Evolutionary conservation across 352 stramenopile genomes (phyloP).

Genomic region (Phytopythium kandeliae): DNA sequence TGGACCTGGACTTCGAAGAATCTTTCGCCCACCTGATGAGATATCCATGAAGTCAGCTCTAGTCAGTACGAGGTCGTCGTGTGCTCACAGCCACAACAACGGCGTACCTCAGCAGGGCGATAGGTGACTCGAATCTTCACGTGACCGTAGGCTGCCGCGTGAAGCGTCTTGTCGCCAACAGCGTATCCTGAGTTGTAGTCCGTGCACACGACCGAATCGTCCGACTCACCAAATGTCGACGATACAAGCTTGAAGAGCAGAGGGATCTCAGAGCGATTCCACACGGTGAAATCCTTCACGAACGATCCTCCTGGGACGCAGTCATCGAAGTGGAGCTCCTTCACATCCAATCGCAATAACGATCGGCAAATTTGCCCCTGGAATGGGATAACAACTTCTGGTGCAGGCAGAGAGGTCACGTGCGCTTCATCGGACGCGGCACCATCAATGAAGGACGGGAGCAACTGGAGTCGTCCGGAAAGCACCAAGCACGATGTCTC

Average conservation of each 20-base stretch:
- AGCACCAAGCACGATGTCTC: constrained; percentile 81
- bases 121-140: constrained; percentile 85
- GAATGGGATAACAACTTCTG: constrained; percentile 70
- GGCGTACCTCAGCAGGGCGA: constrained; percentile 66
- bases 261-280: constrained; percentile 87
- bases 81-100: constrained; percentile 2
- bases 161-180: constrained; percentile 75
- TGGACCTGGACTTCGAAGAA: constrained; percentile 87
- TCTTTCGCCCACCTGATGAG: constrained; percentile 59
- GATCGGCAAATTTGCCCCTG: constrained; percentile 82
- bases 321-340: constrained; percentile 87
- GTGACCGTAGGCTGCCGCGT: constrained; percentile 79
- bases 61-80: background rate
- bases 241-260: constrained; percentile 83
- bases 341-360: constrained; percentile 76
- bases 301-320: constrained; percentile 83
- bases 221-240: constrained; percentile 61
- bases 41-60: constrained; percentile 2
- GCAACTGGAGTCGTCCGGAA: constrained; percentile 54
- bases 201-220: constrained; percentile 69
- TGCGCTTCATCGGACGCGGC: constrained; percentile 9
- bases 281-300: constrained; percentile 88
- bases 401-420: constrained; percentile 23
- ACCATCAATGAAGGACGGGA: constrained; percentile 30
- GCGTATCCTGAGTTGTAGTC: constrained; percentile 86